A percentile compares a stretch with the other conserved stretches of the same genome.
Evolutionary conservation across 2,329 filamentous ascomycete genomes (phyloP).

Genomic region (Colletotrichum chlorophyti): DNA sequence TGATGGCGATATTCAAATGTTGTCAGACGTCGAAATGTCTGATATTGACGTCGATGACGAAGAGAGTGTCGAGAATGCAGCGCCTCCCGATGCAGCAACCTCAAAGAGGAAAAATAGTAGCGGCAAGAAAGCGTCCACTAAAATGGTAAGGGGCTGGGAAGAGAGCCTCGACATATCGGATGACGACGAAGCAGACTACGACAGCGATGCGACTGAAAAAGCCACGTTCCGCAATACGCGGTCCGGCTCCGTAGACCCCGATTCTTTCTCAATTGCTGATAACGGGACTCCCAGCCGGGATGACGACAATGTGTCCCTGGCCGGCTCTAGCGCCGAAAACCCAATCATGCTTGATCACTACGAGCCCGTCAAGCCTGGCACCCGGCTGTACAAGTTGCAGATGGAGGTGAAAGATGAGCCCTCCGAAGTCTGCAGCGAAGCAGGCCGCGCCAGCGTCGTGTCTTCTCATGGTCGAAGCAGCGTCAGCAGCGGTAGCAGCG

Average conservation of each 20-base stretch:
- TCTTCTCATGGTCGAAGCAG: no score
- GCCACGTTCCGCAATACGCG: background rate
- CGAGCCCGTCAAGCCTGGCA: background rate
- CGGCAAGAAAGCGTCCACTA: no score
- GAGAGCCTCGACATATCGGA: no score
- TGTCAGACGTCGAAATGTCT: background rate
- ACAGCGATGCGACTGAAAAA: no score
- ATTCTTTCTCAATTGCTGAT: background rate
- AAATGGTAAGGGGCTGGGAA: no score
- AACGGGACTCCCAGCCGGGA: background rate
- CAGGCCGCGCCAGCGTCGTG: no score
- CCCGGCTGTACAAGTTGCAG: background rate
- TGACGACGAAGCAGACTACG: no score
- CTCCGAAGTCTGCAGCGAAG: no score
- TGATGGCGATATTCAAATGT: background rate
- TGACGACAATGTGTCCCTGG: background rate
- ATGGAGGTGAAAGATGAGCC: background rate
- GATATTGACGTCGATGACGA: background rate
- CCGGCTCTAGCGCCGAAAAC: conserved; percentile 4
- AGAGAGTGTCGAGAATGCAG: background rate
- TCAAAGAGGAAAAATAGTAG: no score
- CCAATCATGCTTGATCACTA: conserved; percentile 14
- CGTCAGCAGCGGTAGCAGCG: background rate
- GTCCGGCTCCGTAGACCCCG: background rate
- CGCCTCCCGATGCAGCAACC: no score